Evolutionary conservation across 1,139 yeast genomes (phyloP), one percentile per base, ranked within the genome.

Genomic region (Yamadazyma atlantica): DNA sequence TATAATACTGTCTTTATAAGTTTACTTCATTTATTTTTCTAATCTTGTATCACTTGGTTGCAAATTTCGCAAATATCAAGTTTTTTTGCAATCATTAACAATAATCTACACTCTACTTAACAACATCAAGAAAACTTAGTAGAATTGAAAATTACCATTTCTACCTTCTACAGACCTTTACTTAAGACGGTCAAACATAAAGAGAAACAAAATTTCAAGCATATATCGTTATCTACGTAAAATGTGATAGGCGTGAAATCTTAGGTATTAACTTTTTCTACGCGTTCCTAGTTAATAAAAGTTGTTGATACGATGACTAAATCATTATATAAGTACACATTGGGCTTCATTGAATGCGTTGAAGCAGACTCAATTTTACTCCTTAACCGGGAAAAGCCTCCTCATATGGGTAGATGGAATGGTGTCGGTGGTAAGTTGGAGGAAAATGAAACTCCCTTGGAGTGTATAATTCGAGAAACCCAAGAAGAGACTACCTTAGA

Each of bases 391-490:
- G 60, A 65, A 38, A 72, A 71, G 43, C 54, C 64, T 14, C 78
- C 78, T 1, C 72, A 76, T 74, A 72, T 69, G 76, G 78, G 78
- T 2, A 54, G 69, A 38, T 73, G 78, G 77, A 72, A 72, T 44
- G 78, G 78, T 1, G 72, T 73, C 11, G 78, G 78, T 3, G 78
- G 78, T 1, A 72, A 73, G 45, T 46, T 72, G 13, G 72, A 70
- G 19, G 39, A 46, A 0, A 54, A 44, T 8, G 76, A 69, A 46
- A 43, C 62, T 2, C 68, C 76, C 1, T 42, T 58, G 23, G 61
- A 63, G 8, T 69, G 78, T 39, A 70, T 72, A 15, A 55, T 64
- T 3, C 46, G 78, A 35, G 78, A 73, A 49, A 64, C 75, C 0
- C 31, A 46, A 13, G 78, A 73, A 50, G 78, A 73, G 47, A 67